Base-by-base conservation (phyloP, 2,329 filamentous ascomycete genomes). In the Curvularia sp. region DNA sequence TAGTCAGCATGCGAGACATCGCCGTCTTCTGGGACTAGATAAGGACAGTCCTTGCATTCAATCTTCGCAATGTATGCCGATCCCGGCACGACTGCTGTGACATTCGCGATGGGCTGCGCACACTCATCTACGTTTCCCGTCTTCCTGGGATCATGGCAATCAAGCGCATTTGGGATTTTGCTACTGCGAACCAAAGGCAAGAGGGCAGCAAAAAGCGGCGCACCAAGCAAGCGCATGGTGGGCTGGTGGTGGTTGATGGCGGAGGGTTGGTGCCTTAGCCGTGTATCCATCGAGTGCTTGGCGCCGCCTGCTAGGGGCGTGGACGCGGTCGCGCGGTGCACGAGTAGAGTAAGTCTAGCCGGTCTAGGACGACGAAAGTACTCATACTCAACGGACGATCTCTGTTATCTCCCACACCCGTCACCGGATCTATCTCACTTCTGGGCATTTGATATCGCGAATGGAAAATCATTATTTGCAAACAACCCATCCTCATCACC, bases 11-110 rank as follows among this genome's bases (percentile, higher is more conserved):
- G 52, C n/a, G 50, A 30, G 7, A 66, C 56, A 9, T 50, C 55
- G 25, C 58, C 38, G 15, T 55, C 39, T 23, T 28, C 30, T 18
- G 12, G 49, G 21, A 64, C 32, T 18, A 56, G 42, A 45, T 65
- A 66, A 3, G 66, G 61, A 41, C 74, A 76, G 57, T 71, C 65
- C 25, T 65, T 61, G 61, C 74, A 76, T 48, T 68, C 64, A 10
- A 76, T 59, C 50, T 67, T 74, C 8, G 71, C 65, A n/a, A 71
- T 59, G 61, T 74, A 75, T 49, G 65, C 69, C n/a, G 58, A 55
- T 50, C 61, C 69, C 28, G 67, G 64, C 39, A 57, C 55, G 19
- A 74, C 55, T 15, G 65, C 61, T 6, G 72, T 67, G 23, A 74
- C 62, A 25, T 63, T 38, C 34, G 68, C 60, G 19, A 74, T 58